Conservation (phyloP, 805 yeast genomes). For the Starmerella roubikii region DNA sequence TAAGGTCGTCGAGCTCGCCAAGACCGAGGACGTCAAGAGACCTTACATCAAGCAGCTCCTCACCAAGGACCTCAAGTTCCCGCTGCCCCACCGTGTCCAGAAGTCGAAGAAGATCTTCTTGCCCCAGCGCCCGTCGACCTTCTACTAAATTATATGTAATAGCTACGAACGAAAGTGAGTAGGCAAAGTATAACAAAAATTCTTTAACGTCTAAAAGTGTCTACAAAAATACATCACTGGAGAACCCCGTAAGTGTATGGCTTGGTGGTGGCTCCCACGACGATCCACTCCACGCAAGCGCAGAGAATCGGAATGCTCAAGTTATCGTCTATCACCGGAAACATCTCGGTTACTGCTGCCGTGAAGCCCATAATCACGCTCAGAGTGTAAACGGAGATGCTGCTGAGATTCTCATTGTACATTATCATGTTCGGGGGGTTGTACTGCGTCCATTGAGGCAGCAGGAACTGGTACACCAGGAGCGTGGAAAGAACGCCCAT, state of each 20-base stretch:
- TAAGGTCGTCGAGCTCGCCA: constrained; percentile 97
- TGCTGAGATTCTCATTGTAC: constrained; percentile 54
- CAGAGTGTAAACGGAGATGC: constrained; percentile 37
- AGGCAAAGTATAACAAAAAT: no score
- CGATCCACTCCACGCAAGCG: constrained; percentile 44
- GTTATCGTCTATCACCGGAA: constrained; percentile 80
- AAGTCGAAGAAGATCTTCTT: constrained; percentile 79
- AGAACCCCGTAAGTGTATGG: constrained; percentile 18
- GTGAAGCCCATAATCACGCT: constrained; percentile 60
- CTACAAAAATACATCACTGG: background rate
- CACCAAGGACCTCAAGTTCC: constrained; percentile 93
- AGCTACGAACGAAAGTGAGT: no score
- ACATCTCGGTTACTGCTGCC: constrained; percentile 78
- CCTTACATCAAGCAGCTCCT: constrained; percentile 97
- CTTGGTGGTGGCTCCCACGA: constrained; percentile 25
- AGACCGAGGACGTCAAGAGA: constrained; percentile 97
- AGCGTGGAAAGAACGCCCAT: constrained; percentile 58
- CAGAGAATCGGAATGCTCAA: constrained; percentile 86
- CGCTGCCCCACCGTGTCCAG: constrained; percentile 98
- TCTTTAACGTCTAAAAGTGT: no score
- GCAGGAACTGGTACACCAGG: constrained; percentile 55
- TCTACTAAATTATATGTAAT: constrained; percentile 59
- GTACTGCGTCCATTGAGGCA: constrained; percentile 47
- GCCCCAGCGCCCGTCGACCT: constrained; percentile 91
- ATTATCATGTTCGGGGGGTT: constrained; percentile 44